phyloP scores from a whole-genome alignment of 495 filamentous ascomycete genomes.

The Usnea hakonensis region DNA sequence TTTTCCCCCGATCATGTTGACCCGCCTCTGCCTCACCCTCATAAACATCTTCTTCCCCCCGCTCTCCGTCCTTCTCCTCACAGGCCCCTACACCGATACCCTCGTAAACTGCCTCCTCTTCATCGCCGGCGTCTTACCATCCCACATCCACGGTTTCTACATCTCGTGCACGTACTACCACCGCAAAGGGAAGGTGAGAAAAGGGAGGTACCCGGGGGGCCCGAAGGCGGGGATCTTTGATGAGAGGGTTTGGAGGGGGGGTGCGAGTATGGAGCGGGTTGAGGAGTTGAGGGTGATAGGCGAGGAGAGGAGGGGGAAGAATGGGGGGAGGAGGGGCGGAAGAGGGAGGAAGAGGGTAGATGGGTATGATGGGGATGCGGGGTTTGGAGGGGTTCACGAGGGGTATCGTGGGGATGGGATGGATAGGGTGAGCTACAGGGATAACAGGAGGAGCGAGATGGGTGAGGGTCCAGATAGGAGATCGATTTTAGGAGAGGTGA shows the following conservation, averaged over 20 bases:
- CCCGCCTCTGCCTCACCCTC: constrained; percentile 19
- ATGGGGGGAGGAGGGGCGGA: neutral
- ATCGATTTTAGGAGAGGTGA: constrained; percentile 9
- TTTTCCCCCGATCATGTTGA: constrained; percentile 13
- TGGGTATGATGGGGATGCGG: constrained; percentile 18
- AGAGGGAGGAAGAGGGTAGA: constrained; percentile 15
- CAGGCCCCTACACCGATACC: constrained; percentile 29
- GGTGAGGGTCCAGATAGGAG: neutral
- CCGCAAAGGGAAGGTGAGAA: constrained; percentile 29
- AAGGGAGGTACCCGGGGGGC: constrained; percentile 25
- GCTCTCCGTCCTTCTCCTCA: constrained; percentile 19
- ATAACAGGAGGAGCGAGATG: neutral
- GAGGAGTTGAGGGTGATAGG: constrained; percentile 15
- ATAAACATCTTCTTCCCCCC: constrained; percentile 22
- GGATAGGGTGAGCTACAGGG: neutral
- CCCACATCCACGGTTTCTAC: constrained; percentile 38
- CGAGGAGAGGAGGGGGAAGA: constrained; percentile 16
- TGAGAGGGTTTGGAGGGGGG: constrained; percentile 27
- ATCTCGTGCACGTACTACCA: constrained; percentile 34
- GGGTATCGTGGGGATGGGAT: neutral
- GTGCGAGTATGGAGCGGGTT: constrained; percentile 19
- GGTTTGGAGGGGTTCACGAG: neutral
- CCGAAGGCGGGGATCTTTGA: constrained; percentile 23
- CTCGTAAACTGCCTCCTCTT: constrained; percentile 34
- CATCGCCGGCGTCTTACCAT: constrained; percentile 33